These are phyloP conservation scores for Nakazawaea populi DNA, from an alignment of 805 yeast genomes.

Conservation along the genomic window DNA sequence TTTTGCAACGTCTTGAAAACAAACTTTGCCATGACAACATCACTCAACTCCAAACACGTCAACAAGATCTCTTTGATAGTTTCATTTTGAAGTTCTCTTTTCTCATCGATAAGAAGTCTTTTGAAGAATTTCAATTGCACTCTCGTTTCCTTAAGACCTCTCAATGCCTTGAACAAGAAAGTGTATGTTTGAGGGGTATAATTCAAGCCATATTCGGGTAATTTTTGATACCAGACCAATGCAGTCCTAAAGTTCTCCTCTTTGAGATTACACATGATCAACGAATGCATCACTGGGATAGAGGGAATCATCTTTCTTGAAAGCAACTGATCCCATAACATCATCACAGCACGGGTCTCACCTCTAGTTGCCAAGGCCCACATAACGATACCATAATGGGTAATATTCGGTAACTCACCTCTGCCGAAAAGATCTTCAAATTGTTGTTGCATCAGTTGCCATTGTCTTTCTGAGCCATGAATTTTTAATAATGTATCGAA, in stretches of 20 bases:
- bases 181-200: slow-evolving; percentile 25
- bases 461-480: slow-evolving; percentile 39
- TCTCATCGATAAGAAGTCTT: slow-evolving; percentile 2
- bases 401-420: slow-evolving; percentile 45
- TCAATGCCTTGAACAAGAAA: slow-evolving; percentile 27
- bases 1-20: not conserved
- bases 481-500: slow-evolving; percentile 42
- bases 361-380: slow-evolving; percentile 48
- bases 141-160: slow-evolving; percentile 30
- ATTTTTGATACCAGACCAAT: slow-evolving; percentile 28
- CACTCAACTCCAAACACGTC: slow-evolving; percentile 5
- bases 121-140: slow-evolving; percentile 26
- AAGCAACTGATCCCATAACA: slow-evolving; percentile 41
- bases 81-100: not conserved
- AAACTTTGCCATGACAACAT: slow-evolving; percentile 2
- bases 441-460: slow-evolving; percentile 48
- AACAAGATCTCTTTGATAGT: slow-evolving; percentile 9
- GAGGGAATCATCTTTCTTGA: slow-evolving; percentile 43
- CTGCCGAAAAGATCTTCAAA: slow-evolving; percentile 52
- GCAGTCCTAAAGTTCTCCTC: slow-evolving; percentile 31
- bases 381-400: slow-evolving; percentile 51
- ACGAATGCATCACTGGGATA: slow-evolving; percentile 33
- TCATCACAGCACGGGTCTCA: slow-evolving; percentile 40
- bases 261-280: slow-evolving; percentile 36
- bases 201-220: slow-evolving; percentile 23